Conservation (phyloP, 2,329 filamentous ascomycete species). For the Penicillium sp. region DNA sequence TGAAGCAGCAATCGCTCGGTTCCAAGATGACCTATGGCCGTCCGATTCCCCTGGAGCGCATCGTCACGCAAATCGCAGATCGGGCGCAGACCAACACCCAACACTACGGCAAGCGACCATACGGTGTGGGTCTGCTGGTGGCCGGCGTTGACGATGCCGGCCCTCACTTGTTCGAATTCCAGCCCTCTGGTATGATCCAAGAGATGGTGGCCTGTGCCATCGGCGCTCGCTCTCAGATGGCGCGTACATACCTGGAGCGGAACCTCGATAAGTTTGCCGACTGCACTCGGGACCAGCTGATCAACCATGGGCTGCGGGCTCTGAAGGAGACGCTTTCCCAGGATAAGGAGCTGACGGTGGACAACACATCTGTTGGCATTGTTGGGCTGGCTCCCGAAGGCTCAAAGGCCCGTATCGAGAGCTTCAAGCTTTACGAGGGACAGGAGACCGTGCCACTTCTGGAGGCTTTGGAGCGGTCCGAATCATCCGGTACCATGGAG, state of each 20-base stretch:
- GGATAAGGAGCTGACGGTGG: constrained; percentile 94
- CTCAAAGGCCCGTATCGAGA: constrained; percentile 58
- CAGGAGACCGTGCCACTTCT: constrained; percentile 80
- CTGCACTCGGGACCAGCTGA: constrained; percentile 73
- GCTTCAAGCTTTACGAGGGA: constrained; percentile 86
- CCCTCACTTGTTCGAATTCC: constrained; percentile 96
- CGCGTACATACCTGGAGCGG: constrained; percentile 89
- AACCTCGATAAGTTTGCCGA: constrained; percentile 77
- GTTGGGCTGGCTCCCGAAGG: constrained; percentile 58
- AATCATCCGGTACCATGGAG: constrained; percentile 36
- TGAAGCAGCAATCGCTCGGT: constrained; percentile 97
- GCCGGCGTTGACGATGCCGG: constrained; percentile 91
- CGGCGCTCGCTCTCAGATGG: constrained; percentile 94
- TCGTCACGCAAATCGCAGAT: constrained; percentile 87
- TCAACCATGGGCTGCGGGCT: constrained; percentile 82
- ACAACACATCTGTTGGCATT: constrained; percentile 90
- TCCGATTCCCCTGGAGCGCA: constrained; percentile 79
- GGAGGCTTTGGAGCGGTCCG: constrained; percentile 56
- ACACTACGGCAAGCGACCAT: constrained; percentile 91
- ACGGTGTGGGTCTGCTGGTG: constrained; percentile 88
- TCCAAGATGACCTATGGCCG: constrained; percentile 95
- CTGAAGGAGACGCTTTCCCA: constrained; percentile 93
- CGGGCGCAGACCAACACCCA: constrained; percentile 98
- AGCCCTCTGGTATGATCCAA: constrained; percentile 89
- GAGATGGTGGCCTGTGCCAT: constrained; percentile 97